These are phyloP conservation scores for Strombidium stylifer DNA, from an alignment of 73 alveolate genomes.

Conservation along the genomic window DNA sequence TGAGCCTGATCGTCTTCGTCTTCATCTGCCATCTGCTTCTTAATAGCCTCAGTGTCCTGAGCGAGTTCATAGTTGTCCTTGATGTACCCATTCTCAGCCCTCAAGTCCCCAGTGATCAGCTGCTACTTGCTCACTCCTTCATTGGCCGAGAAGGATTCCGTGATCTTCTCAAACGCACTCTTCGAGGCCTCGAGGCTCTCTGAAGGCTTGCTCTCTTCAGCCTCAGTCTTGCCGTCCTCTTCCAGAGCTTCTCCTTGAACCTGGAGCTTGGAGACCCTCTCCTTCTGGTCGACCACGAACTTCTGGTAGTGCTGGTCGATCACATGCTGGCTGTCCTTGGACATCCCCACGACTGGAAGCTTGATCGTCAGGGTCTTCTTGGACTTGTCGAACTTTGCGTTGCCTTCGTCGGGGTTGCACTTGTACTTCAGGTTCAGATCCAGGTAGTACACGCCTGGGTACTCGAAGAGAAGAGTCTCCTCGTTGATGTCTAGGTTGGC, in stretches of 20 bases:
- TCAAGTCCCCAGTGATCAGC: background rate
- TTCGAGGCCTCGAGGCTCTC: background rate
- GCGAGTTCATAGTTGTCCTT: background rate
- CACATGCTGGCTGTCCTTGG: conserved; percentile 30
- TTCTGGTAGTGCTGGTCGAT: conserved; percentile 14
- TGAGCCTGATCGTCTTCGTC: background rate
- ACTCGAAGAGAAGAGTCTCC: conserved; percentile 80
- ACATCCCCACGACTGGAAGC: conserved; percentile 59
- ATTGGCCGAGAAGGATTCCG: background rate
- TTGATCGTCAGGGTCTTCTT: conserved; percentile 73
- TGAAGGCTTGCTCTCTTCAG: conserved; percentile 30
- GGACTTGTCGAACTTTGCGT: conserved; percentile 91
- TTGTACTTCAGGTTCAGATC: conserved; percentile 86
- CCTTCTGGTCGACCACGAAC: background rate
- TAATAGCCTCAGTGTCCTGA: background rate
- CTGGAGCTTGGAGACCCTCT: background rate
- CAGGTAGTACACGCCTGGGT: conserved; percentile 82
- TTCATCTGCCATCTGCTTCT: conserved; percentile 1
- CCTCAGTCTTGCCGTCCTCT: background rate
- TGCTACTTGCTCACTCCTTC: background rate
- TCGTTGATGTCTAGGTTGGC: conserved; percentile 87
- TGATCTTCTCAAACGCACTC: background rate
- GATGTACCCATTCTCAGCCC: background rate
- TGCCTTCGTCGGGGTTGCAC: conserved; percentile 78
- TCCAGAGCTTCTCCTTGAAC: conserved; percentile 1